Base-by-base conservation (phyloP, 2,329 filamentous ascomycete species). In the Cladophialophora immunda region DNA sequence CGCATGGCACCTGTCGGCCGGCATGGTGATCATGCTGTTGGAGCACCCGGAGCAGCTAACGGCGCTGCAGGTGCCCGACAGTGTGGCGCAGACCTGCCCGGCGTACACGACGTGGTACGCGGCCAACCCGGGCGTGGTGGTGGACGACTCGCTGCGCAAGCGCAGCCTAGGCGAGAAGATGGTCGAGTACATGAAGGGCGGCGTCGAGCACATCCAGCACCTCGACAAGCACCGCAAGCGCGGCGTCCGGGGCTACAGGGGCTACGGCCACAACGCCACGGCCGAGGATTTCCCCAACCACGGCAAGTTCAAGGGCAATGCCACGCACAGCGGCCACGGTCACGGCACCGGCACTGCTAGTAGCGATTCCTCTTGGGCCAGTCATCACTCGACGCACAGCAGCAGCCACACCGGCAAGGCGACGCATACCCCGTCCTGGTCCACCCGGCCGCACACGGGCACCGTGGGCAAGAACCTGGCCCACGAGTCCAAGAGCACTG, bases 1-100 rank as follows among this genome's bases (percentile, higher is more conserved):
- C 64, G 78, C 70, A 3, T 73, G 71, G 71, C 71, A 73, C 56
- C 32, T 70, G 52, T 64, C 56, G 19, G 65, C 66, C 17, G 70
- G 70, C 38, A 68, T 70, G 66, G 53, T 41, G 4, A 58, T 68
- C 30, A 61, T 66, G 62, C 38, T 66, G 11, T 57, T 68, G 17
- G 68, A 70, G 45, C 47, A 63, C 25, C 68, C 65, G 2, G 69
- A 64, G 22, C 59, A 64, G 30, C 15, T 70, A 9, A 50, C 58
- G 3, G 38, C 58, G 27, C 38, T 71, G 25, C n/a, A 66, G 22
- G 58, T 71, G 36, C 69, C 69, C 6, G 57, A 45, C 36, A 7
- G 9, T 22, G 45, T 70, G 15, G 8, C 45, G 19, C 30, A 38
- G 4, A 67, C 68, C 27, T 67, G 65, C 55, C 25, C 53, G 25